Percentiles rank a stretch among this genome's conserved stretches.
phyloP scores from a whole-genome alignment of 257 asterid species.

The Solanum piurae region DNA sequence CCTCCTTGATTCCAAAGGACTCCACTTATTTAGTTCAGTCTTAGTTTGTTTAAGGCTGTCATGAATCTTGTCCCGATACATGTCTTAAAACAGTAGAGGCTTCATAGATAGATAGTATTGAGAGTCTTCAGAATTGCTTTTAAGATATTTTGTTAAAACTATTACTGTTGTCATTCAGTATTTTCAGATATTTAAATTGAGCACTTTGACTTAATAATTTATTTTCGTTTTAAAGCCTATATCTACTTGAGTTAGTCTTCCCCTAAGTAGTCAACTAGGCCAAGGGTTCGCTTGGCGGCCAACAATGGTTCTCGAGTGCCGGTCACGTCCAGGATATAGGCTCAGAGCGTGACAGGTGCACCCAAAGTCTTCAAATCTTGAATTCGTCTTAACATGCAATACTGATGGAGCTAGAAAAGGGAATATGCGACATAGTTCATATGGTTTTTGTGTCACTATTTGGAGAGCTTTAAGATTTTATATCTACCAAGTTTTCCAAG shows the following conservation, averaged over 20 bases:
- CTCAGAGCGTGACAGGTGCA: not conserved
- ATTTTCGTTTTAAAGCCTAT: not conserved
- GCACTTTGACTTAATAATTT: not conserved
- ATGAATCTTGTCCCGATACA: not conserved
- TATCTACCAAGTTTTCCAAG: not conserved
- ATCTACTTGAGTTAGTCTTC: not conserved
- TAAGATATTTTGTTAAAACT: not conserved
- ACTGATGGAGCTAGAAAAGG: not conserved
- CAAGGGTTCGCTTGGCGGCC: not conserved
- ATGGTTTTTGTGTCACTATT: not conserved
- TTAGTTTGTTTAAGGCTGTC: not conserved
- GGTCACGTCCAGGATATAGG: not conserved
- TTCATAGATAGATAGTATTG: too few relatives aligned
- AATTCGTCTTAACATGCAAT: not conserved
- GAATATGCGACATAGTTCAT: not conserved
- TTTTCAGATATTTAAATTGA: too few relatives aligned
- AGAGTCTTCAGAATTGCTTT: too few relatives aligned
- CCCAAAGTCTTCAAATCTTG: too few relatives aligned
- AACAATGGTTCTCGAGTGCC: not conserved
- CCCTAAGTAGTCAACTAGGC: not conserved
- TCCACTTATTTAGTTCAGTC: not conserved
- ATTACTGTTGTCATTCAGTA: not conserved
- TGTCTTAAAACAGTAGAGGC: too few relatives aligned
- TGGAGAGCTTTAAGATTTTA: not conserved
- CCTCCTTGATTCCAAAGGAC: not conserved